Percentiles rank a stretch among this genome's conserved stretches.
These are phyloP conservation scores for Prunus davidiana DNA, from an alignment of 306 rosid genomes.

Conservation along the genomic window DNA sequence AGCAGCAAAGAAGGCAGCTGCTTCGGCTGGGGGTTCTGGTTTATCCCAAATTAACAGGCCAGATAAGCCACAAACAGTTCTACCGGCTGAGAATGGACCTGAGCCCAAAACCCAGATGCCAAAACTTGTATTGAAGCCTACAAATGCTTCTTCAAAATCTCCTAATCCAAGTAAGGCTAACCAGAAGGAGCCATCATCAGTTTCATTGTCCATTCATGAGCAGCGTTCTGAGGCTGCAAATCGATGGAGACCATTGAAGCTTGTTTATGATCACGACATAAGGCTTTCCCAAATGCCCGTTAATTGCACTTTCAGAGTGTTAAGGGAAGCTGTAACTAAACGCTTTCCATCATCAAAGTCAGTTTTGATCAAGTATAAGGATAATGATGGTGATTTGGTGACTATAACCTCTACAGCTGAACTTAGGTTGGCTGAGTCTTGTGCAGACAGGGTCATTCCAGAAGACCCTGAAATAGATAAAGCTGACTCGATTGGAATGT, in stretches of 20 bases:
- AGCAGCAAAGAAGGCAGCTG: conserved; percentile 49
- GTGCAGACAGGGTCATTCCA: conserved; percentile 51
- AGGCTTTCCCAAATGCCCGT: conserved; percentile 87
- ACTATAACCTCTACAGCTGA: conserved; percentile 86
- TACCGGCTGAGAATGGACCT: conserved; percentile 56
- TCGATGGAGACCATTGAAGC: conserved; percentile 65
- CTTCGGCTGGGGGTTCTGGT: conserved; percentile 34
- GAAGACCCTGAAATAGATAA: conserved; percentile 57
- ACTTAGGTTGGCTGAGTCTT: conserved; percentile 81
- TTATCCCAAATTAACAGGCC: conserved; percentile 40
- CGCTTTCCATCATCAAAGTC: conserved; percentile 86
- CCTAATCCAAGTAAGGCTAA: conserved; percentile 29
- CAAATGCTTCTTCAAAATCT: conserved; percentile 48
- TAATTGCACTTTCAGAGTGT: conserved; percentile 44
- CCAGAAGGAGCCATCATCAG: conserved; percentile 41
- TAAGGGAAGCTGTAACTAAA: conserved; percentile 75
- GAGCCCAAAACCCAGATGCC: conserved; percentile 52
- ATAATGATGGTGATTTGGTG: conserved; percentile 87
- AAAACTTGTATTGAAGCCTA: conserved; percentile 65
- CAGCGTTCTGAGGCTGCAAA: conserved; percentile 31
- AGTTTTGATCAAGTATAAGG: conserved; percentile 87
- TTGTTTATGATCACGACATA: conserved; percentile 85
- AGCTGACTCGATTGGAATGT: conserved; percentile 53
- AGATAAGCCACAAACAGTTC: conserved; percentile 52
- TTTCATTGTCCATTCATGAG: conserved; percentile 26